Evolutionary conservation across 345 rosid species (phyloP).

Genomic region (Diplotaxis tenuifolia): DNA sequence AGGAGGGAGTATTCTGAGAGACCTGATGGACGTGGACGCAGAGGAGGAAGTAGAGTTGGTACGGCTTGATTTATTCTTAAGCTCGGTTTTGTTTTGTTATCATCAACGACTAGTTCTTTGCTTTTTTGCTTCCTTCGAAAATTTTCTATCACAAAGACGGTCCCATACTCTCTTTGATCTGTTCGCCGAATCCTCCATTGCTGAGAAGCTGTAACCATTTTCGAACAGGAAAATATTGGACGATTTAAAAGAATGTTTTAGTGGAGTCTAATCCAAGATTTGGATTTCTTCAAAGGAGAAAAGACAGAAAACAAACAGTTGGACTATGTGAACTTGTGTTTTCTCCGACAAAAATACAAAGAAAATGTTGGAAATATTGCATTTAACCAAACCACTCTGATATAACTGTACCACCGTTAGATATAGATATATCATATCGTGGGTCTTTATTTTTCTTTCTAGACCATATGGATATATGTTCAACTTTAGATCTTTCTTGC

Average conservation of each 20-base stretch:
- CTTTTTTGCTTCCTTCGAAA: background rate
- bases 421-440: no score
- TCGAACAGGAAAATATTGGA: background rate
- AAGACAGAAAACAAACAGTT: no score
- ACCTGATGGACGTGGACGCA: conserved; percentile 45
- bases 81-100: background rate
- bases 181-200: background rate
- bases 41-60: conserved; percentile 41
- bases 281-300: background rate
- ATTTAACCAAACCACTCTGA: no score
- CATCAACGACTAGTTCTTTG: conserved; percentile 2
- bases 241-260: background rate
- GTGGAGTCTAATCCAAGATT: background rate
- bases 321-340: no score
- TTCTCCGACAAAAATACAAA: no score
- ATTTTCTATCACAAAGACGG: background rate
- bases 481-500: no score
- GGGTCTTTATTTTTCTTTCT: no score
- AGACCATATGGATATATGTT: no score
- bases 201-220: background rate
- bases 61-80: background rate
- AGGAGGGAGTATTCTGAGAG: conserved; percentile 40
- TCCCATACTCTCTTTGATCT: background rate
- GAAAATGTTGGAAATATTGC: no score
- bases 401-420: no score